Base-by-base conservation (phyloP, 2,329 filamentous ascomycete species). In the Neonectria ditissima region DNA sequence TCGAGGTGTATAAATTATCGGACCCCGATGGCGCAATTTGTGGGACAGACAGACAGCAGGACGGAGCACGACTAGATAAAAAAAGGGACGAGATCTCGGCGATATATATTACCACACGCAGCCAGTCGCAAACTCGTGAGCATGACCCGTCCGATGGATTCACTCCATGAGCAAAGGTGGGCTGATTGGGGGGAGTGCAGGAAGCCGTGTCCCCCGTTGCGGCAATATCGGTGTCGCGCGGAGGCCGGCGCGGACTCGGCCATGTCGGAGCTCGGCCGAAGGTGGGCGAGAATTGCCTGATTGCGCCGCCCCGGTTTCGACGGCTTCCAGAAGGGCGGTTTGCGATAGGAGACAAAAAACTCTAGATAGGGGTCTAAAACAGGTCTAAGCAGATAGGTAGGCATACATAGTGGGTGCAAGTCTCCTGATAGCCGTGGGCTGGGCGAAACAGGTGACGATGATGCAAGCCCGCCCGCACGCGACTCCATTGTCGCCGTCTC, bases 161-260 rank as follows among this genome's bases (percentile, higher is more conserved):
- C n/a, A 52, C 53, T 60, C 62, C 56, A 62, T 67, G 52, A 60
- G 44, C 44, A 24, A 32, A 16, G 14, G 59, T 73, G 59, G 60
- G 59, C 65, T 65, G 70, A 70, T 70, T 64, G 53, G 45, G 24
- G 24, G 24, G 24, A 6, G 47, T 44, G 30, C 5, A 16, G 24
- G 45, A 30, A 9, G 3, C 22, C 30, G 24, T 63, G 69, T n/a
- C n/a, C 47, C 70, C 66, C 18, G 43, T 65, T 69, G 54, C 41
- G 67, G 69, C 28, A 73, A 70, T 67, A 59, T 67, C 64, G 64
- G 53, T n/a, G 59, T 67, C 67, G 69, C 65, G 55, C 55, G 66
- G 63, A 60, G 60, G 61, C 66, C 70, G 67, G 65, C 51, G n/a
- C 60, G 56, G 67, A 59, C 57, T 69, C 59, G 66, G 66, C 62